Evolutionary conservation across 495 filamentous ascomycete species (phyloP).

Genomic region (Neurospora hispaniola): DNA sequence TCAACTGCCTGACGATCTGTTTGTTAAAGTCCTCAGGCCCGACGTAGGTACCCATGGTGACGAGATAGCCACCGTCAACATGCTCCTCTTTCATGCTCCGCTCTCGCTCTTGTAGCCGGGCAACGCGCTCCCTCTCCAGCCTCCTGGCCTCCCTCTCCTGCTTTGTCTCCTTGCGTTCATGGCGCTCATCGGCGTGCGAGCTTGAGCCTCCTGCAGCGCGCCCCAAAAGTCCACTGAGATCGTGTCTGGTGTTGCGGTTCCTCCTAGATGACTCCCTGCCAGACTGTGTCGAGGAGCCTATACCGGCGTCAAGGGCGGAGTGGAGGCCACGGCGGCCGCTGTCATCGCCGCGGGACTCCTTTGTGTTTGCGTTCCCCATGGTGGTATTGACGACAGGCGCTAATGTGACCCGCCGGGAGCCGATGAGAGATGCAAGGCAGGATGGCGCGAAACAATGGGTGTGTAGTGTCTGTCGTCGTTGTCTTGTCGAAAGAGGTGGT

Average conservation of each 20-base stretch:
- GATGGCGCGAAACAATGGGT: neutral
- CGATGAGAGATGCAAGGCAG: neutral
- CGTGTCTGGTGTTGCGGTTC: constrained; percentile 19
- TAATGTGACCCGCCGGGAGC: neutral
- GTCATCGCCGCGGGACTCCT: constrained; percentile 20
- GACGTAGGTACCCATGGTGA: constrained; percentile 89
- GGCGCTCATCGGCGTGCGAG: constrained; percentile 21
- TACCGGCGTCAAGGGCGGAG: constrained; percentile 9
- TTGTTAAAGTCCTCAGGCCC: constrained; percentile 92
- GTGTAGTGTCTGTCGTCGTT: neutral
- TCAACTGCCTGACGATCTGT: constrained; percentile 76
- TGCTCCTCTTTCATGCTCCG: constrained; percentile 87
- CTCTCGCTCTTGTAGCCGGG: constrained; percentile 72
- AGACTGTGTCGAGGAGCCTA: constrained; percentile 9
- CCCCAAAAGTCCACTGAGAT: constrained; percentile 17
- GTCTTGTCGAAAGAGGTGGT: neutral
- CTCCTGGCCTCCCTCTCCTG: constrained; percentile 83
- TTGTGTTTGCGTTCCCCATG: constrained; percentile 26
- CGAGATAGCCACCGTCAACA: constrained; percentile 89
- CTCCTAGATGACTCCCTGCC: constrained; percentile 16
- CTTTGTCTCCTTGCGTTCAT: constrained; percentile 68
- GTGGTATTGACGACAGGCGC: neutral
- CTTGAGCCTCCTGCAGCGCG: constrained; percentile 12
- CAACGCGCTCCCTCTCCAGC: constrained; percentile 66
- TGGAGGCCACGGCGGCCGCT: constrained; percentile 15